Base-by-base conservation (phyloP, 495 filamentous ascomycete species). In the Xylaria curta region DNA sequence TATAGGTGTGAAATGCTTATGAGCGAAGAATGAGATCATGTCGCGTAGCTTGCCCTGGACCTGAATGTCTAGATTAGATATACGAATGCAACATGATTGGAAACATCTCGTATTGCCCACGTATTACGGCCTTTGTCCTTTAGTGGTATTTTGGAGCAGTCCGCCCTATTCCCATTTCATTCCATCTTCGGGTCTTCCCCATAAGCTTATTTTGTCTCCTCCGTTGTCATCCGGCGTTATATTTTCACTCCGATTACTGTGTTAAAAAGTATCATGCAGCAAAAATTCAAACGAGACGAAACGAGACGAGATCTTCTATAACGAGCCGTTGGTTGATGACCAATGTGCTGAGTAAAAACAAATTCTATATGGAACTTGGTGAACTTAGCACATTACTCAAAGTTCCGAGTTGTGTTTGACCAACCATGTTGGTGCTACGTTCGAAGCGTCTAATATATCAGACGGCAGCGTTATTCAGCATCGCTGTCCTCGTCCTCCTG, bases 401-500 rank as follows among this genome's bases (percentile, higher is more conserved):
- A 19, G 47, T n/a, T 10, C 21, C 13, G 40, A 26, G 28, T 7
- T 40, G 2, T 40, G 8, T 1, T 44, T 21, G 38, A 59, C 5
- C 12, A 15, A 49, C 53, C 2, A 71, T 65, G 62, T 4, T 54
- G n/a, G 19, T 66, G 21, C 36, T 71, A 5, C 69, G 69, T 33
- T 33, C 44, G 31, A 66, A 31, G 38, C 58, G 21, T 31, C 33
- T 65, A 24, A 19, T 65, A 26, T 59, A 46, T 17, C 69, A 71
- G 53, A 38, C 40, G 8, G 61, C 26, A 40, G 17, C 59, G 36
- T 38, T 66, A 15, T 36, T 66, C 51, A 13, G 21, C 51, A 49
- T 71, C 36, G 38, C 56, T 31, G 1, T 60, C 51, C 33, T 71
- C 24, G 12, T 66, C 61, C 36, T 71, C 69, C 9, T 66, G 12